phyloP scores from a whole-genome alignment of 352 stramenopile genomes.

The Vaucheria bursata region DNA sequence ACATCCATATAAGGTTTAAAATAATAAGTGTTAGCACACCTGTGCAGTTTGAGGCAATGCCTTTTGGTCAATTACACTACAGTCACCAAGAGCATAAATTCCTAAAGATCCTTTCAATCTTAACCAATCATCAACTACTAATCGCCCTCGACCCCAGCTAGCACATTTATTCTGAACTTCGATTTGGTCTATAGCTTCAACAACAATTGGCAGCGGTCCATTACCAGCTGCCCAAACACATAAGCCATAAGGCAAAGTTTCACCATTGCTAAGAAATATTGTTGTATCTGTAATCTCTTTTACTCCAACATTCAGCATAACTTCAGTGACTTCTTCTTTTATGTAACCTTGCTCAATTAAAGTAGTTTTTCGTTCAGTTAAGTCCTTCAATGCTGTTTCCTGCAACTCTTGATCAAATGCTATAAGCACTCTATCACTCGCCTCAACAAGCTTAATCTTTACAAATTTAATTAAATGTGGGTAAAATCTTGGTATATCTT shows the following conservation, averaged over 20 bases:
- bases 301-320: conserved; percentile 61
- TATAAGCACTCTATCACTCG: conserved; percentile 57
- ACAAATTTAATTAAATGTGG: conserved; percentile 62
- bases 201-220: conserved; percentile 63
- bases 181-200: conserved; percentile 57
- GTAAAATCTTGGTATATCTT: conserved; percentile 58
- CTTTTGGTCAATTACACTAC: conserved; percentile 55
- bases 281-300: conserved; percentile 58
- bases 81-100: conserved; percentile 67
- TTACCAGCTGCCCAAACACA: conserved; percentile 58
- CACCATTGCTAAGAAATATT: conserved; percentile 56
- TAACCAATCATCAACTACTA: conserved; percentile 62
- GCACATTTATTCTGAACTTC: conserved; percentile 57
- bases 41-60: conserved; percentile 67
- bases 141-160: conserved; percentile 49
- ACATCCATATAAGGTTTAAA: background rate
- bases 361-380: conserved; percentile 56
- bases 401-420: conserved; percentile 58
- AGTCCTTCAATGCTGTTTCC: conserved; percentile 56
- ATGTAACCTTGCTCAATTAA: conserved; percentile 50
- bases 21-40: conserved; percentile 15
- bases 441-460: conserved; percentile 69
- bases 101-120: conserved; percentile 56
- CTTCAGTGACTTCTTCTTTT: conserved; percentile 55
- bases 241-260: conserved; percentile 59